Percentiles rank a stretch among this genome's conserved stretches.
phyloP scores from a whole-genome alignment of 345 rosid genomes.

The Hirschfeldia incana region DNA sequence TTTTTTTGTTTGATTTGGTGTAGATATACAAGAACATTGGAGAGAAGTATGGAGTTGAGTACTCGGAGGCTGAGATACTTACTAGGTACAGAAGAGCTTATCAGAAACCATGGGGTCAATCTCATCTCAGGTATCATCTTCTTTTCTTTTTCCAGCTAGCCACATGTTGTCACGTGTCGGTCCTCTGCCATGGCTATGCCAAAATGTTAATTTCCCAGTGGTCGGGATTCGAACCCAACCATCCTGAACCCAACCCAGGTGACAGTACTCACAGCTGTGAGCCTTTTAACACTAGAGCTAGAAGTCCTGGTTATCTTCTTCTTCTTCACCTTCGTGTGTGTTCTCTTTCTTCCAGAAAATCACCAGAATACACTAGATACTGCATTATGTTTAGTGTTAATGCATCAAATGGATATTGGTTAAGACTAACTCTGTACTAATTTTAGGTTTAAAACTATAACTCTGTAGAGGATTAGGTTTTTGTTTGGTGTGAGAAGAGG shows the following conservation, averaged over 20 bases:
- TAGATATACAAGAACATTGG: slow-evolving; percentile 89
- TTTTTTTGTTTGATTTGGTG: slow-evolving; percentile 2
- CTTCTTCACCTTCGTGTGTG: background rate
- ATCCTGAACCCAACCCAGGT: too few species aligned
- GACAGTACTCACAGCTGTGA: too few species aligned
- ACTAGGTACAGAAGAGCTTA: slow-evolving; percentile 84
- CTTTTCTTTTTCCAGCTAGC: background rate
- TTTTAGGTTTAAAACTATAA: background rate
- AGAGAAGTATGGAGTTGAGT: slow-evolving; percentile 87
- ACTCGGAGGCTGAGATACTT: slow-evolving; percentile 87
- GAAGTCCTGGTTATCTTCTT: too few species aligned
- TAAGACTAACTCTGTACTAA: background rate
- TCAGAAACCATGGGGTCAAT: slow-evolving; percentile 91
- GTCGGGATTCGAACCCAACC: too few species aligned
- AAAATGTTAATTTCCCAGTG: too few species aligned
- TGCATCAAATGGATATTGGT: background rate
- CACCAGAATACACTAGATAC: background rate
- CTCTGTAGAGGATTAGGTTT: background rate
- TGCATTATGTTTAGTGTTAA: background rate
- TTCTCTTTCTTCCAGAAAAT: background rate
- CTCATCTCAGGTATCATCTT: slow-evolving; percentile 77
- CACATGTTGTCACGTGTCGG: too few species aligned
- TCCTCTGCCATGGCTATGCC: too few species aligned
- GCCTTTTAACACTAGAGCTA: too few species aligned
- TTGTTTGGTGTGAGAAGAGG: background rate